phyloP scores from a whole-genome alignment of 2,329 filamentous ascomycete species.

The Coleophoma cylindrospora region DNA sequence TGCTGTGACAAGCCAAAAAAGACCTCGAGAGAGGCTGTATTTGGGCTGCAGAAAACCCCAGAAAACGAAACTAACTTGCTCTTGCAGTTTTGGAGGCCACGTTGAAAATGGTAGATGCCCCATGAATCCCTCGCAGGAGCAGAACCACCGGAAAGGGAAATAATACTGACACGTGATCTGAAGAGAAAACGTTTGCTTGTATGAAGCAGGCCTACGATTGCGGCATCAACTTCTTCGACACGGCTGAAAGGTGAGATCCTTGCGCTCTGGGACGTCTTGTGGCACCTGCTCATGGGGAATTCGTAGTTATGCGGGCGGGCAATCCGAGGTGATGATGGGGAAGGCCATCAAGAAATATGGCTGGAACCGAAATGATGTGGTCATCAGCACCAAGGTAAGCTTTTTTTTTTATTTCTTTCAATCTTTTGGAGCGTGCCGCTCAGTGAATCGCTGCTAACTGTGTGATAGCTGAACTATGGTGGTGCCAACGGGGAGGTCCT shows the following conservation, averaged over 20 bases:
- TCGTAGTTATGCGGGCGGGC: constrained; percentile 39
- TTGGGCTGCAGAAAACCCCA: too few relatives aligned
- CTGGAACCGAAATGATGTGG: constrained; percentile 57
- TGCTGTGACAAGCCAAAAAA: too few relatives aligned
- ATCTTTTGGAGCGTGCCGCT: background rate
- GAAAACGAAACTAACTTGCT: background rate
- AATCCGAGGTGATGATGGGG: constrained; percentile 48
- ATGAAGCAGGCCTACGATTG: constrained; percentile 51
- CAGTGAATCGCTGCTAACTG: background rate
- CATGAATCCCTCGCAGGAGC: background rate
- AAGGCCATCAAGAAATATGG: constrained; percentile 53
- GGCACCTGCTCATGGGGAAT: too few relatives aligned
- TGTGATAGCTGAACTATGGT: constrained; percentile 40
- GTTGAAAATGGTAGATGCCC: constrained; percentile 25
- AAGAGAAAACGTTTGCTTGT: constrained; percentile 29
- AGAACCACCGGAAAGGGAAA: background rate
- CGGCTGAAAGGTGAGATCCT: constrained; percentile 47
- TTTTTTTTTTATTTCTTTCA: background rate
- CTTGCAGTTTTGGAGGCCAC: constrained; percentile 21
- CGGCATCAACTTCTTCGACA: constrained; percentile 61
- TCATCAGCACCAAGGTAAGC: constrained; percentile 53
- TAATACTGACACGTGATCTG: constrained; percentile 3
- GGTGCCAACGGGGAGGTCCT: constrained; percentile 31
- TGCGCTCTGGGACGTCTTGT: constrained; percentile 31
- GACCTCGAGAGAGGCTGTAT: too few relatives aligned